phyloP scores from a whole-genome alignment of 805 yeast genomes.

The Yarrowia alimentaria region DNA sequence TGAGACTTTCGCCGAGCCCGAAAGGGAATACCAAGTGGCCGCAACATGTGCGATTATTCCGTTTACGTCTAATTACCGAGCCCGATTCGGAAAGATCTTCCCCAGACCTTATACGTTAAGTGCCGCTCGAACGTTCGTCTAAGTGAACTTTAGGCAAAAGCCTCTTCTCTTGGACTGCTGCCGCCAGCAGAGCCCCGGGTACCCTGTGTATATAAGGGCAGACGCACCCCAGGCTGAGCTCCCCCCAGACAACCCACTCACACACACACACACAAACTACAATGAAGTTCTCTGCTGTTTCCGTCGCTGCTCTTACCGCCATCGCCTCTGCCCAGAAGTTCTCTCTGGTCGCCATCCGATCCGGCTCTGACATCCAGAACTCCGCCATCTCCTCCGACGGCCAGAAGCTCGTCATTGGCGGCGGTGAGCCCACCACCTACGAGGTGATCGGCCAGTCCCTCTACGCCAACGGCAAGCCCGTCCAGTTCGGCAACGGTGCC shows the following conservation, averaged over 20 bases:
- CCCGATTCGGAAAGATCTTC: constrained; percentile 15
- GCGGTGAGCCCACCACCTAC: too few relatives aligned
- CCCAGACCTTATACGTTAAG: too few relatives aligned
- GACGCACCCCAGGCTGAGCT: not conserved
- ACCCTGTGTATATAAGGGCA: not conserved
- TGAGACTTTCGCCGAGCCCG: too few relatives aligned
- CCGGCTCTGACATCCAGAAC: too few relatives aligned
- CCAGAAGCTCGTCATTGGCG: too few relatives aligned
- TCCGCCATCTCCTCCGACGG: too few relatives aligned
- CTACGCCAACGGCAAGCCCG: too few relatives aligned
- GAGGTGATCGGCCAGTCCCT: too few relatives aligned
- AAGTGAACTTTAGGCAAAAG: constrained; percentile 7
- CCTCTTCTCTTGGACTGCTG: not conserved
- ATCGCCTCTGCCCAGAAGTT: constrained; percentile 10
- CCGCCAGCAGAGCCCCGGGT: not conserved
- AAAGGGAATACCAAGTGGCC: not conserved
- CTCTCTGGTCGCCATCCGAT: too few relatives aligned
- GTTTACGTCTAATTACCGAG: constrained; percentile 10
- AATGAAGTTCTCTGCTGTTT: constrained; percentile 21
- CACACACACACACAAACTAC: constrained; percentile 5
- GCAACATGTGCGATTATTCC: too few relatives aligned
- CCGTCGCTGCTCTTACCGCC: constrained; percentile 7
- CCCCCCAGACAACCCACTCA: not conserved
- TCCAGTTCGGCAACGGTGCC: too few relatives aligned
- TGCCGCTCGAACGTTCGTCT: too few relatives aligned